A percentile compares a stretch with the other conserved stretches of the same genome.
phyloP scores from a whole-genome alignment of 495 filamentous ascomycete species.

The Podospora bellae-mahoneyi region DNA sequence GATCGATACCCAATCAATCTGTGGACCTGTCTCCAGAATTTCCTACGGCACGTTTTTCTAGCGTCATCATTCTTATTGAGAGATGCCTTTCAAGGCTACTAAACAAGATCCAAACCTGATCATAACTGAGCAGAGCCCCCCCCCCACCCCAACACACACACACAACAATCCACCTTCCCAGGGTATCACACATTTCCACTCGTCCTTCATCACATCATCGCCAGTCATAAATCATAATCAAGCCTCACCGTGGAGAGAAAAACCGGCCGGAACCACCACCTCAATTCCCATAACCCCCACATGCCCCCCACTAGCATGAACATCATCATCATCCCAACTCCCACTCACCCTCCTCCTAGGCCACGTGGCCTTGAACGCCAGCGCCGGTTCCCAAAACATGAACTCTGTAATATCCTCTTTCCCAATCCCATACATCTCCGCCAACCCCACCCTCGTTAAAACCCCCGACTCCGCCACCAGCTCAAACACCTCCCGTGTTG shows the following conservation, averaged over 20 bases:
- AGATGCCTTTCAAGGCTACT: too few relatives aligned
- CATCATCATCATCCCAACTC: conserved; percentile 16
- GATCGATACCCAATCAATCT: too few relatives aligned
- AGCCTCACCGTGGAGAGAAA: background rate
- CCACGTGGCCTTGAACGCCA: conserved; percentile 44
- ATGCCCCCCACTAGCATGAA: conserved; percentile 16
- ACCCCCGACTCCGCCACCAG: conserved; percentile 35
- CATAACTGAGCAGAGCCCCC: background rate
- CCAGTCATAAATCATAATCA: background rate
- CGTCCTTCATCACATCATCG: background rate
- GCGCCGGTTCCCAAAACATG: conserved; percentile 46
- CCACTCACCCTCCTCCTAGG: conserved; percentile 8
- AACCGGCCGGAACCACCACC: conserved; percentile 7
- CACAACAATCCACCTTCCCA: background rate
- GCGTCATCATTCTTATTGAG: too few relatives aligned
- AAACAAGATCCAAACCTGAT: too few relatives aligned
- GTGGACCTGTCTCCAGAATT: too few relatives aligned
- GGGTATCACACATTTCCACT: background rate
- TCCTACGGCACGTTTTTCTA: too few relatives aligned
- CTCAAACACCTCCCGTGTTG: conserved; percentile 30
- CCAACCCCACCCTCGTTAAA: conserved; percentile 32
- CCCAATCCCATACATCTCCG: conserved; percentile 32
- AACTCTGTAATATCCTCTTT: conserved; percentile 37
- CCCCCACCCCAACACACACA: too few relatives aligned
- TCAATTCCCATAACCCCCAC: conserved; percentile 16